Base-by-base conservation (phyloP, 805 yeast species). In the Saccharomycopsis schoenii region DNA sequence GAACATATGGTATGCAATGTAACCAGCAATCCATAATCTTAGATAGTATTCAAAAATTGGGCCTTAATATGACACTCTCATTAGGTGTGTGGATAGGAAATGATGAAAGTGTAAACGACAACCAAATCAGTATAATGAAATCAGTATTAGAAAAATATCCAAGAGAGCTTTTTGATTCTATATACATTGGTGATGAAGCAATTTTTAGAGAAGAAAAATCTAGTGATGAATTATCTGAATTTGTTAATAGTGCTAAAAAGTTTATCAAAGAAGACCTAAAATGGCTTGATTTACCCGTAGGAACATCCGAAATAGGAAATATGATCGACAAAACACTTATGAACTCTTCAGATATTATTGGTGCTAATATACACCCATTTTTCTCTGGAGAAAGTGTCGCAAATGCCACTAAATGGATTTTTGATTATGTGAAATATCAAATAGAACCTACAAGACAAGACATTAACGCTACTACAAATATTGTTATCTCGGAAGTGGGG, bases 301-400 rank as follows among this genome's bases (percentile, higher is more conserved):
- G 89, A 1, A 82, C 87, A 0, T 76, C 86, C 0, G 90, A 85
- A 55, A 69, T 82, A 43, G 86, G 85, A 0, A 76, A 83, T 0
- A 71, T 73, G 43, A 71, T 83, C 50, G 74, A 74, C 36, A 62
- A 68, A 2, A 72, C 72, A 2, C 65, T 83, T 36, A 67, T 81
- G 37, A 66, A 69, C 41, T 72, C 68, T 1, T 78, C 83, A 65
- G 89, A 86, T 66, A 70, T 84, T 11, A 68, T 82, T 39, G 90
- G 89, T 0, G 82, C 84, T 9, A 85, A 84, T 66, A 73, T 83
- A 4, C 88, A 84, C 70, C 90, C 91, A 2, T 86, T 85, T 63
- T 83, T 85, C 69, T 80, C 83, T 1, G 91, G 91, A 0, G 78
- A 76, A 0, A 60, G 64, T 1, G 85, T 80, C 0, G 64, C 72